phyloP scores from a whole-genome alignment of 108 stramenopile genomes.

The Aurantiochytrium sp. region DNA sequence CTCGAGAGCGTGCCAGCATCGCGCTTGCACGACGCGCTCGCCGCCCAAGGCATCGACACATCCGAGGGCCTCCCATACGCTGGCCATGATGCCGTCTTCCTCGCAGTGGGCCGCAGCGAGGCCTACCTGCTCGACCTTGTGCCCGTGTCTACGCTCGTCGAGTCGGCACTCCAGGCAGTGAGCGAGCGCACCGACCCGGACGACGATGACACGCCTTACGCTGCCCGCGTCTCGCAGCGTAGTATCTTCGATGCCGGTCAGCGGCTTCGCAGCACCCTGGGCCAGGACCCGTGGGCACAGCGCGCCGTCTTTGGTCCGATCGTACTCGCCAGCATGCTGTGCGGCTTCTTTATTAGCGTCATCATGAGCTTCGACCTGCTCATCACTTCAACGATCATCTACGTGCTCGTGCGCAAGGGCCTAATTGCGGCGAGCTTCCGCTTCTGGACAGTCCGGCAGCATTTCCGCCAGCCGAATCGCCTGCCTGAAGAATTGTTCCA shows the following conservation, averaged over 20 bases:
- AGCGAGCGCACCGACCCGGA: background rate
- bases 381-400: slow-evolving; percentile 2
- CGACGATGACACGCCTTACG: background rate
- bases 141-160: background rate
- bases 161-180: background rate
- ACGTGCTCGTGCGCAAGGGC: background rate
- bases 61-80: background rate
- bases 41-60: background rate
- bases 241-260: background rate
- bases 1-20: background rate
- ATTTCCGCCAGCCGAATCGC: background rate
- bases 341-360: background rate
- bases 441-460: background rate
- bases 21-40: background rate
- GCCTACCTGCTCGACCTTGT: background rate
- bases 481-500: background rate
- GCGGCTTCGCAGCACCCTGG: background rate
- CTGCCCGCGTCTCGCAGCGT: background rate
- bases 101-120: background rate
- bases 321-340: background rate
- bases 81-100: background rate
- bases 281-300: background rate
- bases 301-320: background rate
- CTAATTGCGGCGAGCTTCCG: background rate
- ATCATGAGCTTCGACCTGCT: slow-evolving; percentile 22